phyloP scores from a whole-genome alignment of 83 land plant species.

The Diphasiastrum complanatum region DNA sequence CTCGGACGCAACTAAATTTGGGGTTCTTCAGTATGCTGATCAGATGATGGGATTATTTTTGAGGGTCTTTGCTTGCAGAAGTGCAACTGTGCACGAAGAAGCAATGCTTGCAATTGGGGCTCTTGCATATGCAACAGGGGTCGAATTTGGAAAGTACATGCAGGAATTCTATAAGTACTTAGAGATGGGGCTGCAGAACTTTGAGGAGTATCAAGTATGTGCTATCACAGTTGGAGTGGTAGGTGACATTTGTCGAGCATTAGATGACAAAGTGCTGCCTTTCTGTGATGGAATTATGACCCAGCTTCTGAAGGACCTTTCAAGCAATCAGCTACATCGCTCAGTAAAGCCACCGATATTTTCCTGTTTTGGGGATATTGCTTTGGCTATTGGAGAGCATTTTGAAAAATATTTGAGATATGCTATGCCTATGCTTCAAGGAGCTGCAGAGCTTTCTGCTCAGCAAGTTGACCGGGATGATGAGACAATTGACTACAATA shows the following conservation, averaged over 20 bases:
- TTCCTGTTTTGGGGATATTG: constrained; percentile 32
- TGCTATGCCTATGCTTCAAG: constrained; percentile 33
- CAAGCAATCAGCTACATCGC: constrained; percentile 32
- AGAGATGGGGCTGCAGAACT: constrained; percentile 36
- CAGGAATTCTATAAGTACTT: constrained; percentile 23
- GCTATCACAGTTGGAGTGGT: constrained; percentile 32
- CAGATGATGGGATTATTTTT: constrained; percentile 29
- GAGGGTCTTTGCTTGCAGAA: constrained; percentile 30
- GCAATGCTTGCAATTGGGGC: constrained; percentile 35
- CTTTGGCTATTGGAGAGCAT: constrained; percentile 29
- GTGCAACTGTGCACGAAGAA: constrained; percentile 33
- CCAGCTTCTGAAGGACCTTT: constrained; percentile 29
- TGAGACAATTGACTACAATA: constrained; percentile 34
- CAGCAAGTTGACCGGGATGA: constrained; percentile 21
- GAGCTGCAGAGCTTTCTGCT: constrained; percentile 31
- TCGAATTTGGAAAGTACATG: constrained; percentile 30
- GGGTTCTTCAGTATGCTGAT: constrained; percentile 28
- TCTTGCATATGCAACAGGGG: constrained; percentile 30
- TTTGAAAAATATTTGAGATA: constrained; percentile 32
- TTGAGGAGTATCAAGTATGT: constrained; percentile 33
- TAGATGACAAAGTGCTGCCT: constrained; percentile 29
- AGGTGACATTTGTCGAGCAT: constrained; percentile 30
- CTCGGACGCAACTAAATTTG: constrained; percentile 25
- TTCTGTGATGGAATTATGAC: constrained; percentile 31
- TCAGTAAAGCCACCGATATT: constrained; percentile 35